Evolutionary conservation across 2,329 filamentous ascomycete genomes (phyloP), one percentile per base, ranked within the genome.

Genomic region (Chaetomium olivaceum): DNA sequence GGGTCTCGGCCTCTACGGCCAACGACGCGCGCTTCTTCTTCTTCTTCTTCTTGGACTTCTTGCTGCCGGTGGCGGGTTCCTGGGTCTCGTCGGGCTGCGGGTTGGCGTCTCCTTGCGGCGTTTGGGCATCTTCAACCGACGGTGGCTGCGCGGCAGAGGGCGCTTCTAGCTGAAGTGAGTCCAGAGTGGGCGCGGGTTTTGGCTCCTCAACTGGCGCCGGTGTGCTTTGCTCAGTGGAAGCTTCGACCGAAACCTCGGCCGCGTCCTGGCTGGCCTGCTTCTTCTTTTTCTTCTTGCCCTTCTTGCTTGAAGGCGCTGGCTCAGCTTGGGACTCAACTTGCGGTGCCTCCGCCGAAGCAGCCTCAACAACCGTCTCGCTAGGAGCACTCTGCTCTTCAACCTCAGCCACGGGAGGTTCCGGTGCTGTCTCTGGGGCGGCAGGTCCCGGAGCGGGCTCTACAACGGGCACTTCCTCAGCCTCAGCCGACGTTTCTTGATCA

Each of bases 41-140:
- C 66, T 75, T 74, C 66, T 76, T 76, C 19, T 74, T 74, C 74
- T 79, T 78, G 61, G 73, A 71, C 65, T 77, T 79, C 66, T 75
- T 76, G 29, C 58, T 31, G 57, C 27, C 58, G 33, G 31, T 19
- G 5, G 4, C 61, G 21, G 62, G 21, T 21, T 56, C 65, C 7
- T 31, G n/a, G 7, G 16, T 14, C 33, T 43, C 61, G 27, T 65
- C 65, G 4, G 52, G 14, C 36, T 57, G 39, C 3, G 54, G 16
- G 9, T 3, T 8, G 39, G 50, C 60, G 3, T 25, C 66, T 54
- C 16, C 50, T 48, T 52, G 50, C 1, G 60, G 43, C n/a, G 46
- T 19, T 2, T 21, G 55, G 33, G 58, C 43, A 8, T 52, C 58
- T 14, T 61, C 63, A 46, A 51, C 33, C 27, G 46, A 25, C 14